A percentile compares a stretch with the other conserved stretches of the same genome.
Evolutionary conservation across 352 stramenopile genomes (phyloP).

Genomic region (Globisporangium yorkense): DNA sequence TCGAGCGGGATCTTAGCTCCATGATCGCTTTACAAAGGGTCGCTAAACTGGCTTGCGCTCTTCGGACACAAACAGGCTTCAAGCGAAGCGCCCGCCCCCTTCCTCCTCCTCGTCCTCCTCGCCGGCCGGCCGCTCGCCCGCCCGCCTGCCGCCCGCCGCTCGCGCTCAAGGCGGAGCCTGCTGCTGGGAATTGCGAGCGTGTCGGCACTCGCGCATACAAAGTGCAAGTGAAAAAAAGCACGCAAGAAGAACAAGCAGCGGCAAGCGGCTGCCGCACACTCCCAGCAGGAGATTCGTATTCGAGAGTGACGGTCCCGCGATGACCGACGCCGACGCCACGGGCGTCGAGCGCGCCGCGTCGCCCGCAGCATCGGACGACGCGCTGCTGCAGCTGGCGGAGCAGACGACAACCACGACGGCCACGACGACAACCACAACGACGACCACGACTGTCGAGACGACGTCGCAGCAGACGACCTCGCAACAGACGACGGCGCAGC

Average conservation of each 20-base stretch:
- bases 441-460: not conserved
- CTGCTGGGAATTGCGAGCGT: not conserved
- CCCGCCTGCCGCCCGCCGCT: not conserved
- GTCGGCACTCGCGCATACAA: not conserved
- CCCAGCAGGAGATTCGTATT: not conserved
- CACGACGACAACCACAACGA: slow-evolving; percentile 1
- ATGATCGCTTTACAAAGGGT: not conserved
- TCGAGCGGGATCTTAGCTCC: not conserved
- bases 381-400: not conserved
- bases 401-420: not conserved
- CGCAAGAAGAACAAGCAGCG: not conserved
- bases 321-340: slow-evolving; percentile 12
- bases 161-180: not conserved
- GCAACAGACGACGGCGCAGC: not conserved
- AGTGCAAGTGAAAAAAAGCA: not conserved
- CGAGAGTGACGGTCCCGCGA: not conserved
- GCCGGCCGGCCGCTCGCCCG: not conserved
- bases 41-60: slow-evolving; percentile 2
- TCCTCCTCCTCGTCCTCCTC: not conserved
- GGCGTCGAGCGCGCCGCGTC: not conserved
- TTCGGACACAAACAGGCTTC: slow-evolving; percentile 1
- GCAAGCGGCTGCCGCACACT: too few relatives aligned
- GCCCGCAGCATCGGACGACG: too few relatives aligned
- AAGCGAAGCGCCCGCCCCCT: slow-evolving; percentile 1
- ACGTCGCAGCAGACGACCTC: not conserved